Evolutionary conservation across 2,329 filamentous ascomycete species (phyloP), one percentile per base, ranked within the genome.

Genomic region (Beauveria pseudobassiana): DNA sequence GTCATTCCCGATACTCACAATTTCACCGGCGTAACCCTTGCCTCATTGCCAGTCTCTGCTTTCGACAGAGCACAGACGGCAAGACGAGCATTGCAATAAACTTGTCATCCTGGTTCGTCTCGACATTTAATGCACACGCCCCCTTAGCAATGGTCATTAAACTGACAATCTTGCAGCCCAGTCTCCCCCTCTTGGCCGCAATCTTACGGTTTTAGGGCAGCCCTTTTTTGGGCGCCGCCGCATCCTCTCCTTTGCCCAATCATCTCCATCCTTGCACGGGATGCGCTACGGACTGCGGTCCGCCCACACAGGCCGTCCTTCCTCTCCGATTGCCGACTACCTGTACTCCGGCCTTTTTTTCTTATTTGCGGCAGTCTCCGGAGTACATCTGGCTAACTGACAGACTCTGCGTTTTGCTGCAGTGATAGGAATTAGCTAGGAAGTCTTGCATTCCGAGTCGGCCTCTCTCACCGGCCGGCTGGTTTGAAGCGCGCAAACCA

Each of bases 291-390:
- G 24, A 26, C 38, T 59, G 34, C 46, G 20, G 34, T 52, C 48
- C 57, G 57, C 38, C 48, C 45, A 59, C 46, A 38, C 50, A 45
- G 38, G 38, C 49, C 4, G 56, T 26, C 45, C 4, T 38, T 26
- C 45, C n/a, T 14, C 38, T 59, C 57, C 57, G 57, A 59, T 52
- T 59, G 48, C 48, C 57, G 57, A 52, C 55, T 43, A 14, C 18
- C 18, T 26, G 18, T 34, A n/a, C 46, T 22, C 20, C 24, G 24
- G 34, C 24, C 48, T 30, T 43, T 45, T 43, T 34, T 24, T 22
- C n/a, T 57, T 10, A 43, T 42, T 28, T 20, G 38, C 24, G 3
- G 40, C 42, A 20, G 9, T 46, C 18, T 38, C 34, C 34, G 34
- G 34, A 38, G 12, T 16, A 38, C 34, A 38, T 38, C 14, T 38